Evolutionary conservation across 2,329 filamentous ascomycete genomes (phyloP).

Genomic region (Anthostomella pinea): DNA sequence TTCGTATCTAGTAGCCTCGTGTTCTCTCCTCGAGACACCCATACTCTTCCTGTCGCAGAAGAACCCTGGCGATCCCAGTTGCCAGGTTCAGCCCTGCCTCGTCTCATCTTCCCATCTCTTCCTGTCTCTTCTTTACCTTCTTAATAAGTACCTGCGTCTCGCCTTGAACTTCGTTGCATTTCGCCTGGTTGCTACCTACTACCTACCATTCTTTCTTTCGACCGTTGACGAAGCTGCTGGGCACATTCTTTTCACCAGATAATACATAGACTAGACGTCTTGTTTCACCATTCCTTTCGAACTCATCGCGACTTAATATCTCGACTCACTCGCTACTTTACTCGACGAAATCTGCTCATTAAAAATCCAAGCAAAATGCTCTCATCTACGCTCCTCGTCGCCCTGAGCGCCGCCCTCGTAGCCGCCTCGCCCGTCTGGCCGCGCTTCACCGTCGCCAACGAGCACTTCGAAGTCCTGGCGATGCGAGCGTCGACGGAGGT

Average conservation of each 20-base stretch:
- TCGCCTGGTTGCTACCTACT: too few relatives aligned
- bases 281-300: slow-evolving; percentile 6
- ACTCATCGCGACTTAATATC: background rate
- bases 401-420: slow-evolving; percentile 30
- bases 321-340: too few relatives aligned
- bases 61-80: too few relatives aligned
- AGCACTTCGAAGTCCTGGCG: slow-evolving; percentile 44
- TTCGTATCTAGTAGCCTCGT: too few relatives aligned
- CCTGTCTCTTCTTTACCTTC: slow-evolving; percentile 8
- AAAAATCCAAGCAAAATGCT: slow-evolving; percentile 13
- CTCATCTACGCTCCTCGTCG: slow-evolving; percentile 25
- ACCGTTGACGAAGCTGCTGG: slow-evolving; percentile 19
- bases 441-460: slow-evolving; percentile 37
- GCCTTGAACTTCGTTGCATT: too few relatives aligned
- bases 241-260: slow-evolving; percentile 11
- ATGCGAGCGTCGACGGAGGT: slow-evolving; percentile 38
- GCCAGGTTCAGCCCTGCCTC: too few relatives aligned
- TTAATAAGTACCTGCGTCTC: too few relatives aligned
- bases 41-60: background rate
- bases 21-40: too few relatives aligned
- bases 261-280: slow-evolving; percentile 23
- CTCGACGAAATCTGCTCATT: too few relatives aligned
- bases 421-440: slow-evolving; percentile 36
- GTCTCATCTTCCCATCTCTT: slow-evolving; percentile 5
- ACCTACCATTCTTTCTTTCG: background rate